Base-by-base conservation (phyloP, 2,329 filamentous ascomycete species). In the Zasmidium cellare region DNA sequence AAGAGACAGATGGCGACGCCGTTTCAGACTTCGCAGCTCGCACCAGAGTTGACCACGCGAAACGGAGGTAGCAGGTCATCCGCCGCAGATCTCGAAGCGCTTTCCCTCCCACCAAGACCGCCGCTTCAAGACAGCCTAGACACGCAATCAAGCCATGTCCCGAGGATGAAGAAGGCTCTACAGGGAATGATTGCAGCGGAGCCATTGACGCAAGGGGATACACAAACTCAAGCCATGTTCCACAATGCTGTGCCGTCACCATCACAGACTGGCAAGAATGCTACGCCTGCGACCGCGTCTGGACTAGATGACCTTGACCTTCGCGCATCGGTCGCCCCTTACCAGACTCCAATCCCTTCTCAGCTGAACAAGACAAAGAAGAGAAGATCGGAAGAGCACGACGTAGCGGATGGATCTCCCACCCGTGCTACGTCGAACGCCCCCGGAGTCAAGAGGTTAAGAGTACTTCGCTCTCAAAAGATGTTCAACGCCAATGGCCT, bases 201-300 rank as follows among this genome's bases (percentile, higher is more conserved):
- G 48, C 53, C 52, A 18, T 57, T 71, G 18, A 69, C 65, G 3
- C 69, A 72, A 59, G 70, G 69, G 18, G 70, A 72, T 41, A 72
- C 70, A 9, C 70, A 72, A 28, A 65, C 62, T 1, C 67, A 70
- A 14, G 41, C 22, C 31, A n/a, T n/a, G n/a, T 48, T 24, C 23
- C 47, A 18, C 22, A 7, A 9, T 22, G 2, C 45, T 3, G 45
- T 47, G n/a, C 45, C 45, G 23, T 5, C 19, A 18, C 23, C 45
- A 47, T 22, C 45, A 18, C 45, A 22, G 16, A 5, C 45, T 9
- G 19, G 9, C 16, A 7, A 3, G 9, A 47, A 11, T 22, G 9
- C 45, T 5, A 22, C 45, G 6, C 35, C 35, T 9, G 16, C 35
- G 35, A 41, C 35, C 5, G 35, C 16, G n/a, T 41, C 35, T 14